Evolutionary conservation across 257 asterid species (phyloP).

Genomic region (Paulownia fortunei): DNA sequence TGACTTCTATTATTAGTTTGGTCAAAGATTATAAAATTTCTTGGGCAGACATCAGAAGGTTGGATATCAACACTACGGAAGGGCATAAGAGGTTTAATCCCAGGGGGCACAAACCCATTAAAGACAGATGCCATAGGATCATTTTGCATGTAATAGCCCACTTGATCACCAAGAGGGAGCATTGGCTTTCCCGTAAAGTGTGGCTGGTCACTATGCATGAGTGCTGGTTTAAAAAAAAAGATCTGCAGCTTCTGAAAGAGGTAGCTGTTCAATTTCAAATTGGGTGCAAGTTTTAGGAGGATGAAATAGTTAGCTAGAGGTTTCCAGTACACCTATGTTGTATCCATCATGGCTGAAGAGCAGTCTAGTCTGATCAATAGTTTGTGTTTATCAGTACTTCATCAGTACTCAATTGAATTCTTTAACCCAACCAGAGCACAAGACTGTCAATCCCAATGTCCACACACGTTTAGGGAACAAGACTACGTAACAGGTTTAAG

Average conservation of each 20-base stretch:
- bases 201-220: constrained; percentile 62
- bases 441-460: background rate
- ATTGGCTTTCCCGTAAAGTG: constrained; percentile 43
- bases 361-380: background rate
- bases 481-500: constrained; percentile 95
- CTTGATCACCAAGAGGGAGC: constrained; percentile 50
- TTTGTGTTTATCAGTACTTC: constrained; percentile 21
- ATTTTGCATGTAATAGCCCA: constrained; percentile 45
- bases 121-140: constrained; percentile 44
- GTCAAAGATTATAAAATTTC: constrained; percentile 76
- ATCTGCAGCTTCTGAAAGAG: constrained; percentile 21
- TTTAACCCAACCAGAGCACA: constrained; percentile 31
- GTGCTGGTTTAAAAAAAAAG: constrained; percentile 29
- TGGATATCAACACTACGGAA: constrained; percentile 50
- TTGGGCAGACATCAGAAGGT: constrained; percentile 67
- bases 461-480: constrained; percentile 26
- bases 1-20: constrained; percentile 58
- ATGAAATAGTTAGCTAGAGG: constrained; percentile 19
- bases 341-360: constrained; percentile 39
- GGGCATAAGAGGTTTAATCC: constrained; percentile 42
- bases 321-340: constrained; percentile 38
- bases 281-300: constrained; percentile 20
- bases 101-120: constrained; percentile 43
- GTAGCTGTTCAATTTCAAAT: background rate
- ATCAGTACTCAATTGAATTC: constrained; percentile 21